Base-by-base conservation (phyloP, 2,329 filamentous ascomycete species). In the Periglandula ipomoeae region DNA sequence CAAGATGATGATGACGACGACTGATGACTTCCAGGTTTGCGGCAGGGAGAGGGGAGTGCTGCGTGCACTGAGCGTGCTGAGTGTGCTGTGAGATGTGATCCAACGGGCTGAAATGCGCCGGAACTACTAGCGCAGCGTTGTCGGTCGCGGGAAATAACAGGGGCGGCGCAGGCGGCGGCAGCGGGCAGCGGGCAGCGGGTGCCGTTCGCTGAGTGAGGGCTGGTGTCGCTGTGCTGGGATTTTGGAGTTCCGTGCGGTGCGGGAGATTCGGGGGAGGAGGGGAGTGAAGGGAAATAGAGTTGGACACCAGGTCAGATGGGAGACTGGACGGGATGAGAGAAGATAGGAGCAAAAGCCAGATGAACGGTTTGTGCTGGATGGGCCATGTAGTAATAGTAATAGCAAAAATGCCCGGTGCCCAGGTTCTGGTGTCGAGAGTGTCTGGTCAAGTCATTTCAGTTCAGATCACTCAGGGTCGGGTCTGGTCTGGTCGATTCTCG, bases 111-210 rank as follows among this genome's bases (percentile, higher is more conserved):
- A 13, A 34, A 35, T 30, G 37, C 39, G 39, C 44, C 50, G 50
- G 50, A 23, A 49, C 49, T 48, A 51, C 39, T 35, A 40, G 41
- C 17, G 35, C 38, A 34, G 41, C 44, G 49, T 47, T 53, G 58
- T 57, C 55, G 55, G 50, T 53, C 55, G 56, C 59, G 62, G 62
- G 62, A 51, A 63, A 63, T 62, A 62, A 63, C 44, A 46, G 38
- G 19, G 23, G 35, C 19, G n/a, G n/a, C n/a, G n/a, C 23, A 43
- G 48, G 52, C 10, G 22, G 44, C 53, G n/a, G n/a, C n/a, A n/a
- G n/a, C n/a, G n/a, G n/a, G 56, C 52, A 52, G 53, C 53, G 48
- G 48, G 52, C 22, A 11, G 24, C 19, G 19, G 7, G 39, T 26
- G 39, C 40, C 15, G 24, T 30, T 23, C 11, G 39, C 20, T 41